Evolutionary conservation across 2,329 filamentous ascomycete species (phyloP).

Genomic region (Sporothrix curviconia): DNA sequence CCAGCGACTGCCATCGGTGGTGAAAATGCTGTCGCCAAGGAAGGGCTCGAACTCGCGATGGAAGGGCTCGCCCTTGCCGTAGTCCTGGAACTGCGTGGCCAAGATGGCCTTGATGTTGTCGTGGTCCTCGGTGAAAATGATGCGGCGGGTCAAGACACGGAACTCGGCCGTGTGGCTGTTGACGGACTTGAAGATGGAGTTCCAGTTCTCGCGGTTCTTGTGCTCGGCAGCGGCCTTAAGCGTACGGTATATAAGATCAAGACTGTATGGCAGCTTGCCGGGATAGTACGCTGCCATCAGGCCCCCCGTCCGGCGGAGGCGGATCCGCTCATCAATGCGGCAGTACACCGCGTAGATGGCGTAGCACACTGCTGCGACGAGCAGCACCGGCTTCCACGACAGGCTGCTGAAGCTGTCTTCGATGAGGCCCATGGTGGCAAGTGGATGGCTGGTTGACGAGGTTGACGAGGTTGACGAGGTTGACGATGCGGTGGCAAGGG

Average conservation of each 20-base stretch:
- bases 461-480: too few species aligned
- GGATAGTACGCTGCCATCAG: neutral
- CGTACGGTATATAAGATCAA: conserved; percentile 59
- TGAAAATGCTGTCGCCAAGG: conserved; percentile 70
- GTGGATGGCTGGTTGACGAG: neutral
- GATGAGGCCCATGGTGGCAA: conserved; percentile 40
- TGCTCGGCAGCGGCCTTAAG: conserved; percentile 47
- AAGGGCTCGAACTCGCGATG: conserved; percentile 69
- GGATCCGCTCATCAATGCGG: conserved; percentile 5
- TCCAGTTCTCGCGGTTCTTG: conserved; percentile 57
- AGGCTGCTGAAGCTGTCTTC: conserved; percentile 40
- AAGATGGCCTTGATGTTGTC: conserved; percentile 89
- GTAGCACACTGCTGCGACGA: conserved; percentile 33
- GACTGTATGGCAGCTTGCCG: conserved; percentile 36
- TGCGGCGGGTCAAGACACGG: conserved; percentile 47
- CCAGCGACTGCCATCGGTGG: conserved; percentile 74
- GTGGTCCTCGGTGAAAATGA: conserved; percentile 71
- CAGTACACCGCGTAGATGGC: conserved; percentile 26
- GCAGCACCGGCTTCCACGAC: conserved; percentile 35
- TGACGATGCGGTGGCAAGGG: too few species aligned
- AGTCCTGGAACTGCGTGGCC: conserved; percentile 80
- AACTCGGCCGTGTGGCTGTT: conserved; percentile 55
- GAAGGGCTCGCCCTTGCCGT: conserved; percentile 72
- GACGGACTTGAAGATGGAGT: conserved; percentile 38
- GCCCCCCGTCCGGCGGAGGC: conserved; percentile 16